These are phyloP conservation scores for Ulmus americana DNA, from an alignment of 331 rosid genomes.

Conservation along the genomic window DNA sequence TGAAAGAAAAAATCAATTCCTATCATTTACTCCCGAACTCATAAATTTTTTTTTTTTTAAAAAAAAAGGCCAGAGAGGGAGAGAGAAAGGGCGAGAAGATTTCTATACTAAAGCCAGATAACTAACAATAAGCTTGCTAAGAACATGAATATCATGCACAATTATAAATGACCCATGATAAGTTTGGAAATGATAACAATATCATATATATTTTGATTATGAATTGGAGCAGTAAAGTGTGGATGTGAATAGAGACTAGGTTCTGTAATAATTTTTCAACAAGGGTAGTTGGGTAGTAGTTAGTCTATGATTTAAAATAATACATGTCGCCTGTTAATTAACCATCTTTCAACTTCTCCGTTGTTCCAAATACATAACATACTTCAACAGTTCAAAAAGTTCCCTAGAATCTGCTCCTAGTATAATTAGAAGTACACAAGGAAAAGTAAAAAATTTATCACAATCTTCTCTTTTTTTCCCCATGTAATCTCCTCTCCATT, in stretches of 20 bases:
- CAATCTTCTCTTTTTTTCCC: too few species aligned
- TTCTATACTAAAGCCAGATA: neutral
- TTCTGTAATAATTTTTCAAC: slow-evolving; percentile 67
- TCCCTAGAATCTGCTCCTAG: too few species aligned
- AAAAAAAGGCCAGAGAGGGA: neutral
- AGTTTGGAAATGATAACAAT: too few species aligned
- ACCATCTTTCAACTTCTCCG: neutral
- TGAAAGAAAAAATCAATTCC: neutral
- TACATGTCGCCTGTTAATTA: slow-evolving; percentile 55
- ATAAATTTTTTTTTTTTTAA: neutral
- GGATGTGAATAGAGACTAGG: slow-evolving; percentile 46
- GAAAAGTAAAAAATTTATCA: too few species aligned
- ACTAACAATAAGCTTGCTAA: neutral
- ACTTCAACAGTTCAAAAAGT: too few species aligned
- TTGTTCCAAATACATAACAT: too few species aligned
- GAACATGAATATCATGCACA: neutral
- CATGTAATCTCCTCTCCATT: too few species aligned
- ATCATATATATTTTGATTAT: too few species aligned
- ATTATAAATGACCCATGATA: too few species aligned
- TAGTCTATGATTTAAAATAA: slow-evolving; percentile 60
- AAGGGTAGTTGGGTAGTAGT: slow-evolving; percentile 86
- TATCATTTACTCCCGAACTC: neutral
- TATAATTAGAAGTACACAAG: too few species aligned
- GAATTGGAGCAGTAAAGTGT: slow-evolving; percentile 32
- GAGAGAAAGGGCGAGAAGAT: neutral